Base-by-base conservation (phyloP, 805 yeast species). In the Danielia oregonensis region DNA sequence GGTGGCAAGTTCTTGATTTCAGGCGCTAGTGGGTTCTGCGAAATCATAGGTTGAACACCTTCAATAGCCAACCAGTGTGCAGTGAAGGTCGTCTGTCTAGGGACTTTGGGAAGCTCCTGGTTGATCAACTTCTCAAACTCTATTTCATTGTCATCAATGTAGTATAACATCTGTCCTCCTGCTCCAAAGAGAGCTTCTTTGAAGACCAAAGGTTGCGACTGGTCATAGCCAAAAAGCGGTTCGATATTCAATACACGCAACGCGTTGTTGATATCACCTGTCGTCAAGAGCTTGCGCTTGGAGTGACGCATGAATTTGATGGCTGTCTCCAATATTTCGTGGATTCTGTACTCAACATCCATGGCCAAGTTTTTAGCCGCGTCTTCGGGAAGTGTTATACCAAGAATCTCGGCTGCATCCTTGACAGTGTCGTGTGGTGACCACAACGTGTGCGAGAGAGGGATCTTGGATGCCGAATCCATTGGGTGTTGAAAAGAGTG, bases 261-360 rank as follows among this genome's bases (percentile, higher is more conserved):
- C 0, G 97, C 94, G 38, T 84, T 72, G 36, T 81, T 78, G 27
- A 93, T 76, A 61, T 93, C 98, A 29, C 75, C 72, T 0, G 96
- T 86, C 17, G 87, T 78, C 24, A 93, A 64, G 0, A 85, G 74
- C 40, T 84, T 82, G 30, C 97, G 69, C 59, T 89, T 91, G 17
- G 93, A 79, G 59, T 93, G 97, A 48, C 96, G 74, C 91, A 91
- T 93, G 61, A 91, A 91, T 59, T 93, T 93, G 36, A 84, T 78
- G 14, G 98, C 97, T 46, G 93, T 95, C 57, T 93, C 98, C 40
- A 94, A 67, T 25, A 93, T 85, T 62, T 93, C 97, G 57, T 91
- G 91, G 45, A 93, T 86, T 43, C 98, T 76, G 58, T 94, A 93
- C 63, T 93, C 99, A n/a, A 93, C 94, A 57, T 93, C 99, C 98